A percentile compares a stretch with the other conserved stretches of the same genome.
These are phyloP conservation scores for Albugo laibachii DNA, from an alignment of 352 stramenopile genomes.

Conservation along the genomic window DNA sequence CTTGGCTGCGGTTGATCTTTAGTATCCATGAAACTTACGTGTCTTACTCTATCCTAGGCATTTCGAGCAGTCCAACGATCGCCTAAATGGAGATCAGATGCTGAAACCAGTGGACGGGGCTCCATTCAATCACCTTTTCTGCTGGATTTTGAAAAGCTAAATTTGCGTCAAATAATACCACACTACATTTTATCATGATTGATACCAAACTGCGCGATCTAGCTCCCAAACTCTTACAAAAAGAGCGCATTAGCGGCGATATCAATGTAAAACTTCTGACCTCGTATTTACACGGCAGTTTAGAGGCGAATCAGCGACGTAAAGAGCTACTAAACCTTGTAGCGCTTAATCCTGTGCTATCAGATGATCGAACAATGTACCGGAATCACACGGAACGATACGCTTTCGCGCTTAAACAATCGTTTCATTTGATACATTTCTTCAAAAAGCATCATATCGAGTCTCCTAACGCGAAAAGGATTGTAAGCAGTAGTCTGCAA, in stretches of 20 bases:
- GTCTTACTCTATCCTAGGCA: not conserved
- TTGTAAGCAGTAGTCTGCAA: too few species aligned
- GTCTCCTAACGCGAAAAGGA: too few species aligned
- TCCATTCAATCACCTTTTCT: conserved; percentile 39
- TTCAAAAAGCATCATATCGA: conserved; percentile 12
- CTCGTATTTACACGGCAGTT: conserved; percentile 13
- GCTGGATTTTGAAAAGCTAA: conserved; percentile 7
- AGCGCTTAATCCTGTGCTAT: conserved; percentile 19
- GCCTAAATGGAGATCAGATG: conserved; percentile 1
- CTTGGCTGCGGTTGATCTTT: not conserved
- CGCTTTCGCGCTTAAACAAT: conserved; percentile 17
- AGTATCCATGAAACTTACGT: not conserved
- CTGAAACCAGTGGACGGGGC: not conserved
- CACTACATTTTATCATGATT: too few species aligned
- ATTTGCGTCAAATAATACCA: too few species aligned
- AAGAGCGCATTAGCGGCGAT: conserved; percentile 26
- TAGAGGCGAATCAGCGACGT: conserved; percentile 16
- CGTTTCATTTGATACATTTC: conserved; percentile 18
- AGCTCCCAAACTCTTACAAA: conserved; percentile 31
- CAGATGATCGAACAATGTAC: conserved; percentile 21
- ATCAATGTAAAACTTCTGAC: conserved; percentile 17
- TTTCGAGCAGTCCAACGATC: not conserved
- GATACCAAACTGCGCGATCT: conserved; percentile 9
- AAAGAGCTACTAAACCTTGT: conserved; percentile 19
- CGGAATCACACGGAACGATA: conserved; percentile 22